Evolutionary conservation across 2,329 filamentous ascomycete genomes (phyloP), one percentile per base, ranked within the genome.

Genomic region (Phyllosticta citriasiana): DNA sequence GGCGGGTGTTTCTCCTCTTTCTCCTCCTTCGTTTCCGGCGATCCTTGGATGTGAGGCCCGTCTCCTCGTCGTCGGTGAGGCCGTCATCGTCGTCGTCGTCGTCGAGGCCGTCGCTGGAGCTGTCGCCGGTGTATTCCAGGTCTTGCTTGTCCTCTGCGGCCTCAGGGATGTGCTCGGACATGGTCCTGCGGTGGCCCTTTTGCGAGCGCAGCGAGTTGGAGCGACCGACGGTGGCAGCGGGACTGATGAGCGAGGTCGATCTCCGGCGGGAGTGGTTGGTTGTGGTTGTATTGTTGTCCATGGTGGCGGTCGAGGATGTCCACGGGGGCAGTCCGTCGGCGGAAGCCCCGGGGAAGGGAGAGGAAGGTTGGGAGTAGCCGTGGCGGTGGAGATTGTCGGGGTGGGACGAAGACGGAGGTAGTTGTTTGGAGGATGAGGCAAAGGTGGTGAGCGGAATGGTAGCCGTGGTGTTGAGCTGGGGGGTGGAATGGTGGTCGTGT

Each of bases 31-130:
- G 85, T 70, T 86, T 84, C 66, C 83, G 81, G 72, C 84, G 84
- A 68, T 93, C 88, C 68, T 85, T 83, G 63, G 82, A 81, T 47
- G 90, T 95, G 66, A 97, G 78, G 0, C 91, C 92, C 2, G 89
- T 89, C 79, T 97, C 92, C 76, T 96, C 92, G 70, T 97, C 92
- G 67, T 93, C 89, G 63, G 89, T 73, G 25, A 76, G 84, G 27
- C 89, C 88, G 65, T 91, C n/a, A n/a, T n/a, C 87, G 66, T 90
- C 88, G 27, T 85, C 86, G 70, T 86, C 88, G 27, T 85, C 86
- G 70, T 85, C 83, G 67, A 83, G 78, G 66, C 85, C 83, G 57
- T 72, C 73, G 67, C 74, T 74, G 57, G 71, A 71, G 27, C 74
- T 77, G 64, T 64, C 69, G 24, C 65, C 72, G 26, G 57, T 50